A percentile compares a stretch with the other conserved stretches of the same genome.
phyloP scores from a whole-genome alignment of 768 basidiomycete species.

The Boletus insuetus region DNA sequence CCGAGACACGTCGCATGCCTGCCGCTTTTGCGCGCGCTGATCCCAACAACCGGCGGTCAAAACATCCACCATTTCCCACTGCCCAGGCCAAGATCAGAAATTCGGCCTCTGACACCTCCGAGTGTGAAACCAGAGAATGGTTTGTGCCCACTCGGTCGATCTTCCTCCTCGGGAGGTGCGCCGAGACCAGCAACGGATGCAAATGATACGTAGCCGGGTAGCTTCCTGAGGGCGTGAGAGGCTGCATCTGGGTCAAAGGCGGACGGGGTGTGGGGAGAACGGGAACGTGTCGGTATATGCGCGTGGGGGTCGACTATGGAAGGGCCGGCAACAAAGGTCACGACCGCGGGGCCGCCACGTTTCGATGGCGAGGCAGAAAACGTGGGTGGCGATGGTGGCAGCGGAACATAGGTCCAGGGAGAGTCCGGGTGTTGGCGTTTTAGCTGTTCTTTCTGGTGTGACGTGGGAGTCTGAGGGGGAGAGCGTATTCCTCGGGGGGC shows the following conservation, averaged over 20 bases:
- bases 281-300: constrained; percentile 12
- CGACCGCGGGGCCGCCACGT: constrained; percentile 20
- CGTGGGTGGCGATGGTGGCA: constrained; percentile 30
- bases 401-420: constrained; percentile 28
- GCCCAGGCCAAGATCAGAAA: constrained; percentile 27
- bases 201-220: constrained; percentile 68
- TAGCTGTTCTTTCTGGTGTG: constrained; percentile 9
- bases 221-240: constrained; percentile 50
- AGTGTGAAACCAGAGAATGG: constrained; percentile 15
- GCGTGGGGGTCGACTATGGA: constrained; percentile 8
- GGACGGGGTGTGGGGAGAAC: constrained; percentile 25
- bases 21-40: constrained; percentile 2
- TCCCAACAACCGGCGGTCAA: constrained; percentile 9
- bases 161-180: constrained; percentile 49
- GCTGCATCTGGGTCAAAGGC: constrained; percentile 64
- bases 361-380: constrained; percentile 31
- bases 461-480: constrained; percentile 22
- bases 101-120: constrained; percentile 17
- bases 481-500: constrained; percentile 12
- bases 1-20: constrained; percentile 5
- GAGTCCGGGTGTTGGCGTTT: constrained; percentile 18
- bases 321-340: constrained; percentile 22
- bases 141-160: constrained; percentile 28
- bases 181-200: constrained; percentile 66
- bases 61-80: constrained; percentile 34